These are phyloP conservation scores for Laburnicola sp. DNA, from an alignment of 2,329 filamentous ascomycete genomes.

Conservation along the genomic window DNA sequence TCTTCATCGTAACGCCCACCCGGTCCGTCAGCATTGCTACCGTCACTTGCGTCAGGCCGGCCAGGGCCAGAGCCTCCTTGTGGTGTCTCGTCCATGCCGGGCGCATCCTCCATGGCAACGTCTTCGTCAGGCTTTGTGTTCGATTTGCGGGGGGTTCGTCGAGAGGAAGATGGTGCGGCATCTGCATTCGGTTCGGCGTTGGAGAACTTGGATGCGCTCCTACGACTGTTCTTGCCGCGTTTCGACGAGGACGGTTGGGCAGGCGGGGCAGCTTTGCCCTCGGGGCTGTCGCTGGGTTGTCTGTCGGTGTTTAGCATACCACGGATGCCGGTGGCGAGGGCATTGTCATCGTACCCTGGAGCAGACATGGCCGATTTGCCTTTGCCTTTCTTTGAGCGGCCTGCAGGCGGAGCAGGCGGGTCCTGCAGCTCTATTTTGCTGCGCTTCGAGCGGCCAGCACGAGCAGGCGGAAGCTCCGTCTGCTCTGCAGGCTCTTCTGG, in stretches of 20 bases:
- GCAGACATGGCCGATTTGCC: conserved; percentile 70
- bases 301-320: conserved; percentile 46
- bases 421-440: conserved; percentile 67
- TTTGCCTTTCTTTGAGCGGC: conserved; percentile 64
- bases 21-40: conserved; percentile 69
- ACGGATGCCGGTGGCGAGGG: background rate
- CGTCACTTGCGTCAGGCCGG: conserved; percentile 50
- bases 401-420: conserved; percentile 43
- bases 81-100: conserved; percentile 54
- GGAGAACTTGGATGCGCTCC: conserved; percentile 55
- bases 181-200: conserved; percentile 29
- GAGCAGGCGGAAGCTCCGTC: conserved; percentile 40
- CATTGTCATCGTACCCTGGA: conserved; percentile 59
- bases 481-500: conserved; percentile 53
- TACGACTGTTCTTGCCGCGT: conserved; percentile 75
- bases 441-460: conserved; percentile 50
- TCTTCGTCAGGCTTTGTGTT: conserved; percentile 60
- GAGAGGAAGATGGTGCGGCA: conserved; percentile 35
- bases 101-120: conserved; percentile 70
- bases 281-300: conserved; percentile 65
- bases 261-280: conserved; percentile 54
- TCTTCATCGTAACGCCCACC: conserved; percentile 56
- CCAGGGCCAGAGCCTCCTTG: conserved; percentile 30
- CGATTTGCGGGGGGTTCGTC: conserved; percentile 38
- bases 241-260: conserved; percentile 64